A percentile compares a stretch with the other conserved stretches of the same genome.
Conservation (phyloP, 2,329 filamentous ascomycete species). For the Ceratocystis diversiconidia region DNA sequence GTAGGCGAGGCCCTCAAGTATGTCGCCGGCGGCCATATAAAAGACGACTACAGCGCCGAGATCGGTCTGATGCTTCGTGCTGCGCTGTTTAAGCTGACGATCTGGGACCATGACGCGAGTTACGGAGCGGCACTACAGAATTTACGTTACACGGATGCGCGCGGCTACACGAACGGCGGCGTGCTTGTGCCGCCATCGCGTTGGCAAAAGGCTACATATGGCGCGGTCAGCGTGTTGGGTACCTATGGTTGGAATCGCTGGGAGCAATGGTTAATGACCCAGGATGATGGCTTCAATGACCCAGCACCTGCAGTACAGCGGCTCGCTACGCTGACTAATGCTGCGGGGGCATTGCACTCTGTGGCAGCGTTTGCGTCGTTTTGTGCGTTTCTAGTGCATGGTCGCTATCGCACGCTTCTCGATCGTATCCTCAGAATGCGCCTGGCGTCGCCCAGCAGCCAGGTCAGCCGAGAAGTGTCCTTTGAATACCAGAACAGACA, state of each 20-base stretch:
- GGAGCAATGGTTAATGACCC: conserved; percentile 70
- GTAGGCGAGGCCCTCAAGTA: conserved; percentile 81
- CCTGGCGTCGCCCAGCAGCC: conserved; percentile 68
- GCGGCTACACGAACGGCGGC: conserved; percentile 38
- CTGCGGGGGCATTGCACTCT: conserved; percentile 60
- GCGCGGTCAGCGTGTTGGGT: conserved; percentile 71
- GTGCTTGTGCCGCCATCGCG: conserved; percentile 57
- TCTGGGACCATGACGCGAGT: conserved; percentile 93
- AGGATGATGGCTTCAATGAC: conserved; percentile 60
- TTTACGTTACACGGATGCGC: conserved; percentile 74
- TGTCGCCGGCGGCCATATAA: conserved; percentile 57
- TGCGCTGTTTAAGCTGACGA: conserved; percentile 79
- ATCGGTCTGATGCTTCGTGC: conserved; percentile 64
- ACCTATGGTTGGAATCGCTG: conserved; percentile 84
- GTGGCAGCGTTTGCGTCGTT: conserved; percentile 74
- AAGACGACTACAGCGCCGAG: conserved; percentile 78
- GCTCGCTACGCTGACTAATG: conserved; percentile 55
- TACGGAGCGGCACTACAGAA: conserved; percentile 92
- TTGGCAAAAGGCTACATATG: conserved; percentile 74
- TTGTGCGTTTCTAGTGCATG: conserved; percentile 78
- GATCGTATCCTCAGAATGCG: conserved; percentile 75
- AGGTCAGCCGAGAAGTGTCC: conserved; percentile 80
- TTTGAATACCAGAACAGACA: conserved; percentile 97
- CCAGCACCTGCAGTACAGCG: conserved; percentile 36
- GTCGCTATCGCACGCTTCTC: conserved; percentile 77